Base-by-base conservation (phyloP, 1,284 basidiomycete species). In the Vanrija sp. region DNA sequence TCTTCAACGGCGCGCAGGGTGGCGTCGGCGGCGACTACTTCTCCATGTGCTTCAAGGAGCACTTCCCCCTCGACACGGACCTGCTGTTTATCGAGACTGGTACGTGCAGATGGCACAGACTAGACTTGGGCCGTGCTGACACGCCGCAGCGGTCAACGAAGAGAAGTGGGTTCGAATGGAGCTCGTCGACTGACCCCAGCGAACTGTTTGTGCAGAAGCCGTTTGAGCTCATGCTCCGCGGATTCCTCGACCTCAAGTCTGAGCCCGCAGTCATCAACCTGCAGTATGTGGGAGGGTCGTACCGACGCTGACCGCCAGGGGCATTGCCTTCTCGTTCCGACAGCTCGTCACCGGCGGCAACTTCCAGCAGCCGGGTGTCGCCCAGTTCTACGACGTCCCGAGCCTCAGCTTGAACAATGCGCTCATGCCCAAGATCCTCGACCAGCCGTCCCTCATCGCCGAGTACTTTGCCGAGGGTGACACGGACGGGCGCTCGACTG, bases 351-450 rank as follows among this genome's bases (percentile, higher is more conserved):
- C 58, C 23, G 67, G 67, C 9, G 67, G 65, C 67, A 31, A 31
- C 31, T 31, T 31, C 31, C 31, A 31, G 31, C 31, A 31, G 31
- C 31, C 31, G 8, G 67, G 67, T 44, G 38, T 72, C 10, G 56
- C 64, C 4, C 67, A 69, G 43, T 69, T 53, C 47, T 72, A 72
- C 56, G 70, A 72, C 44, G 54, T 67, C 25, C 70, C 70, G 3
- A 65, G 57, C 14, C 35, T 72, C 14, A 65, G 66, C 22, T 45
- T 69, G 16, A 60, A 67, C 37, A 67, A 69, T 37, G 59, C 61
- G 4, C 31, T 67, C 19, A 53, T 68, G 20, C 66, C 55, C 16
- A 50, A 63, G 7, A 51, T 39, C n/a, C 31, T 69, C 37, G 45
- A 42, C 12, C 60, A 66, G 41, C 45, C 43, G 20, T 49, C 57